A percentile compares a stretch with the other conserved stretches of the same genome.
These are phyloP conservation scores for Hypoxylon sp. DNA, from an alignment of 2,329 filamentous ascomycete species.

Conservation along the genomic window DNA sequence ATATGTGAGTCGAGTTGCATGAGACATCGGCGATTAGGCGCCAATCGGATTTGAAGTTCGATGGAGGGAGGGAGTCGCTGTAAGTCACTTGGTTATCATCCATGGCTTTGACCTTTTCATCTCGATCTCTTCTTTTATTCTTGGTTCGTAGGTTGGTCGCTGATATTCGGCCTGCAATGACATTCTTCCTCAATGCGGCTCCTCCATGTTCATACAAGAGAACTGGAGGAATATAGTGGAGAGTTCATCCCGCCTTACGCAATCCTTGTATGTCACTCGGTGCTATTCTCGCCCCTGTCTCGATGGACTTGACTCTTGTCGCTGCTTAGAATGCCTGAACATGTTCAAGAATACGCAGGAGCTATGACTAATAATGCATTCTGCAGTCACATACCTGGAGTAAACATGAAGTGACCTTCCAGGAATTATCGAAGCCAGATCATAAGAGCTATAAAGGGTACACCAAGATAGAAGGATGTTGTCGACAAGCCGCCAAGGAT, in stretches of 20 bases:
- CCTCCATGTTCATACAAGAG: conserved; percentile 31
- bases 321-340: background rate
- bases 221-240: conserved; percentile 31
- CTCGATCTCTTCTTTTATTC: background rate
- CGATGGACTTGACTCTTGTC: background rate
- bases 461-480: conserved; percentile 35
- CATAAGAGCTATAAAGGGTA: conserved; percentile 16
- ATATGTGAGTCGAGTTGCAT: background rate
- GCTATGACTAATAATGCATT: conserved; percentile 6
- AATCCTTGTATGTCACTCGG: conserved; percentile 24
- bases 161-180: background rate
- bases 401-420: conserved; percentile 36
- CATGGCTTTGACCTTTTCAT: background rate
- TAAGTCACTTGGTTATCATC: background rate
- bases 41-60: background rate
- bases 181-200: conserved; percentile 26
- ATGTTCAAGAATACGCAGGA: background rate
- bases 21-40: background rate
- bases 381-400: conserved; percentile 39
- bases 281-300: background rate
- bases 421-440: conserved; percentile 25
- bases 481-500: conserved; percentile 18
- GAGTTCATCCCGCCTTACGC: conserved; percentile 27
- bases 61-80: no score
- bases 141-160: background rate